These are phyloP conservation scores for Camillea tinctor DNA, from an alignment of 2,329 filamentous ascomycete species.

Conservation along the genomic window DNA sequence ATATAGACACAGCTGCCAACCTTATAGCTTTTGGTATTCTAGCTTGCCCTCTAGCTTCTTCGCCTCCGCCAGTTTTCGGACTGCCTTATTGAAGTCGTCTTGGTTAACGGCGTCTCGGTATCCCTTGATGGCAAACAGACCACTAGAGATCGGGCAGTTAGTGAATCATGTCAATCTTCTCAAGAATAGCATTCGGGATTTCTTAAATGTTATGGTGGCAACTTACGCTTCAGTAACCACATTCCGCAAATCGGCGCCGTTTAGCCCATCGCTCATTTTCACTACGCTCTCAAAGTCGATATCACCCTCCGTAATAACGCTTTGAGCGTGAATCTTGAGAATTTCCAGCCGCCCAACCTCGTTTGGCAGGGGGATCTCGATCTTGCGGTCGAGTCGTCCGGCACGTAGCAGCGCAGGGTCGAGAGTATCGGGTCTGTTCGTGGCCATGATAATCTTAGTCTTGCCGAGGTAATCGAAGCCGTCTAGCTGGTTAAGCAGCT, in stretches of 20 bases:
- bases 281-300: slow-evolving; percentile 99
- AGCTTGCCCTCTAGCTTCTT: slow-evolving; percentile 99
- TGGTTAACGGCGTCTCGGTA: slow-evolving; percentile 95
- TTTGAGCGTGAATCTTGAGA: slow-evolving; percentile 91
- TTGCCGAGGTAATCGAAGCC: slow-evolving; percentile 99
- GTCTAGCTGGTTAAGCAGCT: slow-evolving; percentile 96
- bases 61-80: slow-evolving; percentile 92
- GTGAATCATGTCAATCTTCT: slow-evolving; percentile 16
- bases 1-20: neutral
- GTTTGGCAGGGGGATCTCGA: slow-evolving; percentile 95
- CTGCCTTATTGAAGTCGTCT: slow-evolving; percentile 99
- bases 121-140: slow-evolving; percentile 97
- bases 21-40: slow-evolving; percentile 91
- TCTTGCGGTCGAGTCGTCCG: slow-evolving; percentile 92
- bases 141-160: slow-evolving; percentile 50
- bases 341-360: slow-evolving; percentile 96
- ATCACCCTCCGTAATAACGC: slow-evolving; percentile 87
- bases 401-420: slow-evolving; percentile 91
- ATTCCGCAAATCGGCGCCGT: slow-evolving; percentile 95
- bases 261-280: slow-evolving; percentile 99
- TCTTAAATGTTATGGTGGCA: neutral
- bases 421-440: slow-evolving; percentile 93
- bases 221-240: slow-evolving; percentile 97
- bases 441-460: slow-evolving; percentile 99
- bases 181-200: neutral